phyloP scores from a whole-genome alignment of 2,329 filamentous ascomycete species.

The Fusarium sp. region DNA sequence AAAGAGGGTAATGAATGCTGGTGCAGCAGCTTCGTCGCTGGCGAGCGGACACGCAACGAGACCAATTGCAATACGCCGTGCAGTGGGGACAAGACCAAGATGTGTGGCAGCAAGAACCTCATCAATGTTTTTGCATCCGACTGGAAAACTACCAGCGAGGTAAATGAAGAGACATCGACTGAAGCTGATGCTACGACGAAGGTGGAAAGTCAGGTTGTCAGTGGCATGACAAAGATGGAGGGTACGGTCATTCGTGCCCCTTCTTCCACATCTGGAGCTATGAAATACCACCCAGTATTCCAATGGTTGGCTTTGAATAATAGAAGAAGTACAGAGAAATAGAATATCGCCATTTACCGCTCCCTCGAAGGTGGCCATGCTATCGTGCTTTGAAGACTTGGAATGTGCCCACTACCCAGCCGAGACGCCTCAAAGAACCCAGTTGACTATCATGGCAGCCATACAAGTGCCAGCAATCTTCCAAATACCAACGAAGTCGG shows the following conservation, averaged over 20 bases:
- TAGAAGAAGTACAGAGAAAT: too few relatives aligned
- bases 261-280: not conserved
- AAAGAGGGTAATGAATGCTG: not conserved
- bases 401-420: too few relatives aligned
- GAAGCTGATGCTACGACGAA: not conserved
- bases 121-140: not conserved
- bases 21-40: not conserved
- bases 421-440: too few relatives aligned
- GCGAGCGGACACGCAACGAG: not conserved
- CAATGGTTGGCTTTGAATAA: too few relatives aligned
- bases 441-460: too few relatives aligned
- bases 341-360: too few relatives aligned
- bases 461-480: too few relatives aligned
- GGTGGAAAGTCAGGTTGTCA: not conserved
- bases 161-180: not conserved
- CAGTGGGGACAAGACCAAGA: not conserved
- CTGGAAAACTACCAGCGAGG: not conserved
- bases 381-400: too few relatives aligned
- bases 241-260: accelerated
- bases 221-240: not conserved
- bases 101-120: not conserved
- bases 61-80: not conserved
- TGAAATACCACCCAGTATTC: not conserved
- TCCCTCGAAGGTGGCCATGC: too few relatives aligned
- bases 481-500: not conserved